phyloP scores from a whole-genome alignment of 257 asterid species.

The Solanum corneliomulleri region DNA sequence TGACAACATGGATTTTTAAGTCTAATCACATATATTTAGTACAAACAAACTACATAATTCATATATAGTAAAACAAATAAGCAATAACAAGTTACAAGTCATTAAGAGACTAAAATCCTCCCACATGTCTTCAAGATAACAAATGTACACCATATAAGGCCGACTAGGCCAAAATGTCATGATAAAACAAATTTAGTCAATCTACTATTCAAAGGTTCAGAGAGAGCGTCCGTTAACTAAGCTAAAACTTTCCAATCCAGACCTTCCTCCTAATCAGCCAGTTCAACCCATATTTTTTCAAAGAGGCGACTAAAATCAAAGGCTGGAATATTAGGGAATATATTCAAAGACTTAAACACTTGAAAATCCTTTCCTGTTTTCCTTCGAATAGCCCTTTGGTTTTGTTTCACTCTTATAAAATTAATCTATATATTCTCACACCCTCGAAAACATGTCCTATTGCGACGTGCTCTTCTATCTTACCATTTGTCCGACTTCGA shows the following conservation, averaged over 20 bases:
- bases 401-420: background rate
- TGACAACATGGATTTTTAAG: background rate
- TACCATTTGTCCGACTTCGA: background rate
- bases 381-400: background rate
- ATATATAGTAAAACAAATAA: no score
- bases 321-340: background rate
- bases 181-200: background rate
- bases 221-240: background rate
- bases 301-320: background rate
- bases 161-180: background rate
- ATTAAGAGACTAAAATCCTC: background rate
- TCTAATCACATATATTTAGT: background rate
- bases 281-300: background rate
- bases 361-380: no score
- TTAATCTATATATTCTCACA: background rate
- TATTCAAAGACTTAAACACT: background rate
- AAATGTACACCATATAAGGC: background rate
- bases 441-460: background rate
- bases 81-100: background rate
- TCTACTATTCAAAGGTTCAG: background rate
- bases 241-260: background rate
- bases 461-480: background rate
- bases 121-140: background rate
- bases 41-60: background rate
- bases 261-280: no score